A percentile compares a stretch with the other conserved stretches of the same genome.
phyloP scores from a whole-genome alignment of 2,329 filamentous ascomycete species.

The Aspergillus versicolor region DNA sequence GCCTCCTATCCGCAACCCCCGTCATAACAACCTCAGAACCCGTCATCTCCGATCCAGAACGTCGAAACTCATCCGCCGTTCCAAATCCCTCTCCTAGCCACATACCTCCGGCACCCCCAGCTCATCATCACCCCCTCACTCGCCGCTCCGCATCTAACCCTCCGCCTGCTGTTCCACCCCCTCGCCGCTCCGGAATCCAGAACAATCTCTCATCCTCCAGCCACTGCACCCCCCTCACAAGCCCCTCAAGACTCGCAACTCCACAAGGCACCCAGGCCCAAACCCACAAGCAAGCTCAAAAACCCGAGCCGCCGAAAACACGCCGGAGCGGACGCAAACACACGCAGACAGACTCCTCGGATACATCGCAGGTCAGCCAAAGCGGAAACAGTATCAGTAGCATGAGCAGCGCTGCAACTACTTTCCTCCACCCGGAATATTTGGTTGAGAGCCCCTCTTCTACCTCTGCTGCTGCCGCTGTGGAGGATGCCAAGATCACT shows the following conservation, averaged over 20 bases:
- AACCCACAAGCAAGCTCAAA: slow-evolving; percentile 28
- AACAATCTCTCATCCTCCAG: slow-evolving; percentile 21
- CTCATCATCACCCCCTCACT: slow-evolving; percentile 11
- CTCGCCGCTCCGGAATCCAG: slow-evolving; percentile 34
- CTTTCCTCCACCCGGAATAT: slow-evolving; percentile 1
- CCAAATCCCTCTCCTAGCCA: slow-evolving; percentile 9
- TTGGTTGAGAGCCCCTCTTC: neutral
- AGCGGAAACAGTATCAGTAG: neutral
- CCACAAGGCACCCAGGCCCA: neutral
- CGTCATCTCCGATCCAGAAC: neutral
- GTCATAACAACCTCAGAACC: slow-evolving; percentile 7
- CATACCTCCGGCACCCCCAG: slow-evolving; percentile 23
- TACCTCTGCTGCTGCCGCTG: neutral
- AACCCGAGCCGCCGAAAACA: slow-evolving; percentile 42
- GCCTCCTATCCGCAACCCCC: slow-evolving; percentile 11
- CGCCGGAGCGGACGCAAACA: slow-evolving; percentile 40
- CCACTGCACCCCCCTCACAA: slow-evolving; percentile 25
- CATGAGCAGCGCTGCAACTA: neutral
- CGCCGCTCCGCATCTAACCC: slow-evolving; percentile 35
- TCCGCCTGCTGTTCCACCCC: slow-evolving; percentile 43
- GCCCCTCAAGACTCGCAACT: slow-evolving; percentile 12
- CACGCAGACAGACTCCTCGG: slow-evolving; percentile 25
- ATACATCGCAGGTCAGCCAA: slow-evolving; percentile 20
- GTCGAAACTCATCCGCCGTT: slow-evolving; percentile 6
- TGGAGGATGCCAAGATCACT: neutral